Evolutionary conservation across 164 flowering plant genomes (phyloP), one percentile per base, ranked within the genome.

Genomic region (Vitis rupestris): DNA sequence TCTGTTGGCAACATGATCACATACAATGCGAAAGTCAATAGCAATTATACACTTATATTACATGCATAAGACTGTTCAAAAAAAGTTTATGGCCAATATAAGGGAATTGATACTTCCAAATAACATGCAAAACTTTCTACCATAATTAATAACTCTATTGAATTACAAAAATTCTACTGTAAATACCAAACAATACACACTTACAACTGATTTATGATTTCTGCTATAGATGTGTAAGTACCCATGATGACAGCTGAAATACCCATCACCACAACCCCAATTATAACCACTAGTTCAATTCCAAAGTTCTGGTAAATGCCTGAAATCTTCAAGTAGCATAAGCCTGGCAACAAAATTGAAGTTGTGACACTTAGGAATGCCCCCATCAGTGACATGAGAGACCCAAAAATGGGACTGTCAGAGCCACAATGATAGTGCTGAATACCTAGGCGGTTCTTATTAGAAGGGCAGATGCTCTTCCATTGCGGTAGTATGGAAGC

Each of bases 351-450:
- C 15, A 86, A 13, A 19, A 88, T 72, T 5, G 88, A 88, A 59
- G 82, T 84, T 2, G 83, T 75, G 57, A 74, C 73, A 47, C 87
- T 81, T 14, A 84, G 61, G 30, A 86, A 81, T 15, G 90, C 88
- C 44, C 92, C 92, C 4, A 88, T 81, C 51, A 88, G 75, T 1
- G 87, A 74, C 88, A 88, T 86, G n/a, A 86, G 81, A 51, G 59
- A 62, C 15, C 77, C 88, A 37, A 86, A 50, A 80, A 86, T 8
- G 92, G 89, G 4, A 88, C 15, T 2, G 70, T 23, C 17, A 84
- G 47, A 19, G 92, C 92, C 9, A 88, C 82, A 8, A 86, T 19
- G 10, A 82, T 82, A 13, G 81, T 85, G 75, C 87, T 85, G 50
- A 65, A n/a, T 29, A 86, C 76, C 67, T 88, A 19, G 2, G 54